Evolutionary conservation across 208 protist species (phyloP), one percentile per base, ranked within the genome.

Genomic region (Leishmania amazonensis): DNA sequence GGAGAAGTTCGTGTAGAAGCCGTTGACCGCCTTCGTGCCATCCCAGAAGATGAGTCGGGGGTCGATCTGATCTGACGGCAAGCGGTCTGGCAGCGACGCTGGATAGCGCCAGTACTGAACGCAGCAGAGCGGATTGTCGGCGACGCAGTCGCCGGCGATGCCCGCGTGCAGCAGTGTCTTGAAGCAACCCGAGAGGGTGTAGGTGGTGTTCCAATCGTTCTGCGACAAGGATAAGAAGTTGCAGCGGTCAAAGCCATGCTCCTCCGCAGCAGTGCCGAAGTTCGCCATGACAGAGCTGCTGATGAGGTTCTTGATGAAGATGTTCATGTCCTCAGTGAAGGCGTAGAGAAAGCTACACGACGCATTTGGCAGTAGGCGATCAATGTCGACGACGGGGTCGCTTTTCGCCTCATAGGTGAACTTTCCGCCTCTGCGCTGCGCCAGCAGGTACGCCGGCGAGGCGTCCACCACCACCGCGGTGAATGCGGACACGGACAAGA

Each of bases 81-180:
- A 57, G 38, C 75, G 47, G 54, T 68, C 64, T 6, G 78, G 42
- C 15, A 86, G 67, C 19, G 71, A 68, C 64, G 83, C 35, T 19
- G 83, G 83, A 71, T 74, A 86, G 67, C 83, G 83, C 83, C 83
- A 86, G 78, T 86, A 86, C 42, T 80, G 73, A n/a, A 86, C 49
- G 54, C 83, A 86, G 78, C 83, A 86, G 60, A 86, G 64, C 42
- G 83, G 83, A 58, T 83, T 86, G 0, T 60, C 49, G 3, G 83
- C 65, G 28, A 77, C 57, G 58, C 83, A 86, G 75, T 86, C 83
- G 21, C 65, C 54, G 7, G 83, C 79, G 19, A 86, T 83, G 45
- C 83, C 83, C 15, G 79, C 57, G 47, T 86, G 83, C 54, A 86
- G 53, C n/a, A 79, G 76, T 15, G 72, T 65, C 71, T 85, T 85